A percentile compares a stretch with the other conserved stretches of the same genome.
Conservation (phyloP, 2,329 filamentous ascomycete genomes). For the Akanthomyces lecanii region DNA sequence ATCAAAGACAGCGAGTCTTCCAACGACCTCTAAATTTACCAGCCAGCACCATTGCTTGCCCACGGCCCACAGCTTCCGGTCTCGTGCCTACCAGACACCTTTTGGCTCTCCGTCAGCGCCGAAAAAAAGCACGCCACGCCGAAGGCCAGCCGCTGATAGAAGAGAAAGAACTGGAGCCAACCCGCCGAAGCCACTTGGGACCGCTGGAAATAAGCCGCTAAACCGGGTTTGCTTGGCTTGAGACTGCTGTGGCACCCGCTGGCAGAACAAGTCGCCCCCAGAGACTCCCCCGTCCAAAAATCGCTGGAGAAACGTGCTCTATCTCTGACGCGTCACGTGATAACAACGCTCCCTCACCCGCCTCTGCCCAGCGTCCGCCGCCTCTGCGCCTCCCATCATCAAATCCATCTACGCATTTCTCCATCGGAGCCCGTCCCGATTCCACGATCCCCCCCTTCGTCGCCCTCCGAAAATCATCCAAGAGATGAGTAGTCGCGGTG, state of each 20-base stretch:
- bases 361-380: neutral
- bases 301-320: neutral
- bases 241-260: neutral
- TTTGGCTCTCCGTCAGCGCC: neutral
- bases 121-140: slow-evolving; percentile 12
- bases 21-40: no score
- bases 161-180: slow-evolving; percentile 6
- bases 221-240: neutral
- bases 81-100: neutral
- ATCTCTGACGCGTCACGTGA: slow-evolving; percentile 1
- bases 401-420: slow-evolving; percentile 14
- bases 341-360: neutral
- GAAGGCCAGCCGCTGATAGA: neutral
- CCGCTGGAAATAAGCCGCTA: neutral
- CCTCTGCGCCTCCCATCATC: slow-evolving; percentile 17
- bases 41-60: no score
- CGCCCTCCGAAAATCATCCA: slow-evolving; percentile 37
- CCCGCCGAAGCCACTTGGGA: neutral
- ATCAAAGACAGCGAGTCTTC: neutral
- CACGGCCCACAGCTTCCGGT: neutral
- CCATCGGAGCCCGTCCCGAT: slow-evolving; percentile 15
- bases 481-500: slow-evolving; percentile 95
- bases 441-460: slow-evolving; percentile 12
- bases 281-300: slow-evolving; percentile 8
- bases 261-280: slow-evolving; percentile 1